Base-by-base conservation (phyloP, 108 stramenopile species). In the Cyclotella baltica region DNA sequence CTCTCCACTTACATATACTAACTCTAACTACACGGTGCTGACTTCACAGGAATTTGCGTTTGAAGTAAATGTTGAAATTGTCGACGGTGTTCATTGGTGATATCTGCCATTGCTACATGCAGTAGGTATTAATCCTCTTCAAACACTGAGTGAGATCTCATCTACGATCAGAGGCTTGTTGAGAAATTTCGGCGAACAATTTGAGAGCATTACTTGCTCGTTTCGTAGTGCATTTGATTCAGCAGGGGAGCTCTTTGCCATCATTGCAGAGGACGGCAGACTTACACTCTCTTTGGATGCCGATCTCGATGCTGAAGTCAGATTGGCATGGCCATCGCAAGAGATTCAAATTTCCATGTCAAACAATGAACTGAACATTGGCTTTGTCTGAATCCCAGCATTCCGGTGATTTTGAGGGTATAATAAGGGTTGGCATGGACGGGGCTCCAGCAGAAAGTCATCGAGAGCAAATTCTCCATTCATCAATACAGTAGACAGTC, bases 371-470 rank as follows among this genome's bases (percentile, higher is more conserved):
- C 18, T 58, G 29, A 30, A 18, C 29, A 30, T 18, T 36, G 23
- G 4, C 13, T 4, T 9, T 65, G 4, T 13, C 5, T 11, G 25
- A 65, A 4, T 65, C 38, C 15, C 38, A 34, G 13, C 9, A 38
- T 47, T 5, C 10, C 2, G 64, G 64, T 46, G 46, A 40, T 46
- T 65, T 65, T 47, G 11, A 18, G n/a, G 64, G 43, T 4, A 4
- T 38, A 47, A n/a, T 65, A 5, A 5, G 4, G 20, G 64, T 65
- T 65, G 64, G 64, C 23, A 40, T 58, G 4, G 31, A 55, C 11
- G 62, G 73, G 23, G 34, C 51, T 63, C 61, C 73, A 31, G 56
- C 51, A 29, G 70, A 71, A 11, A n/a, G 8, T 53, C 52, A 8
- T 19, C n/a, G 13, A 8, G 52, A 53, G 52, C 52, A 53, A 19